Conservation (phyloP, 2,329 filamentous ascomycete genomes). For the Aspergillus proliferans region DNA sequence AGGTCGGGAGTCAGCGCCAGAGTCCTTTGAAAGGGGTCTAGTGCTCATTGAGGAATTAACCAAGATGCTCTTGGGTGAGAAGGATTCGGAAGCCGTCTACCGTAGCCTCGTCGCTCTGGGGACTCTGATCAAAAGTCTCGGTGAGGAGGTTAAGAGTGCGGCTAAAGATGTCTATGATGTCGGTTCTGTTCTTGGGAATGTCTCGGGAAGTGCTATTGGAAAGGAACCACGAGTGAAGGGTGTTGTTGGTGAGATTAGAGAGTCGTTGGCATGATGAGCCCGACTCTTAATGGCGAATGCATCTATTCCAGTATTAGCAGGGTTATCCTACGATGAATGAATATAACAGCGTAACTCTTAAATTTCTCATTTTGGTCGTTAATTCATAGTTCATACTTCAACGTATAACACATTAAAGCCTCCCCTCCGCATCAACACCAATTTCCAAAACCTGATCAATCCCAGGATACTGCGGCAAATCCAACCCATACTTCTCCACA, state of each 20-base stretch:
- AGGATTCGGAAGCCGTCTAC: constrained; percentile 77
- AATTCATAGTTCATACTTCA: neutral
- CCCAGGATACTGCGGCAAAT: constrained; percentile 75
- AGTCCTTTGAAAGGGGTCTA: constrained; percentile 44
- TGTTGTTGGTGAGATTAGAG: constrained; percentile 54
- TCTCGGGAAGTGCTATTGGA: constrained; percentile 44
- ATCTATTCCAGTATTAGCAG: neutral
- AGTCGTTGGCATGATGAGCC: constrained; percentile 23
- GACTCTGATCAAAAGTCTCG: constrained; percentile 57
- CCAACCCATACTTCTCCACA: constrained; percentile 78
- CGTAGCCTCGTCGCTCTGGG: constrained; percentile 76
- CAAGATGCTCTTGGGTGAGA: constrained; percentile 58
- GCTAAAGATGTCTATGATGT: constrained; percentile 54
- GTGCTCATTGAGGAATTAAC: constrained; percentile 57
- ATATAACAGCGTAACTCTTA: neutral
- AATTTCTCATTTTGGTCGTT: neutral
- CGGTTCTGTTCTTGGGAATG: constrained; percentile 40
- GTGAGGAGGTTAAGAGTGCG: constrained; percentile 53
- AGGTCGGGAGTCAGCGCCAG: constrained; percentile 30
- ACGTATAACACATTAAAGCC: constrained; percentile 18
- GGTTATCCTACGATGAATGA: neutral
- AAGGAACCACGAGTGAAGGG: constrained; percentile 57
- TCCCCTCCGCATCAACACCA: constrained; percentile 31
- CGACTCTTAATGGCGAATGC: constrained; percentile 13
- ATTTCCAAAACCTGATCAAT: constrained; percentile 87